phyloP scores from a whole-genome alignment of 2,329 filamentous ascomycete genomes.

The Diaporthe capsici region DNA sequence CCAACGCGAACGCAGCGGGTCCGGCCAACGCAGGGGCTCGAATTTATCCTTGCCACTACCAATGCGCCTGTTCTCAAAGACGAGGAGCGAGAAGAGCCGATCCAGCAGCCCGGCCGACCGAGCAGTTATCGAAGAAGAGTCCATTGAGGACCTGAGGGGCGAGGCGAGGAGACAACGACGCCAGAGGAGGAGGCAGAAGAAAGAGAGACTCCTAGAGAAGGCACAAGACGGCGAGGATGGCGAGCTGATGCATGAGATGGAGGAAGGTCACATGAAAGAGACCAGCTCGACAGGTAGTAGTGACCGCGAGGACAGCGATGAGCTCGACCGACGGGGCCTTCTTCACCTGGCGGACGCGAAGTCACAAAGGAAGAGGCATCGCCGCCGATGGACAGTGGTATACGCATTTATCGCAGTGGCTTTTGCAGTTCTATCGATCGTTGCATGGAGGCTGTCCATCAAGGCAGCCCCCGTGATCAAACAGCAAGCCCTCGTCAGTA shows the following conservation, averaged over 20 bases:
- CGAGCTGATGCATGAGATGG: slow-evolving; percentile 90
- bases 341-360: slow-evolving; percentile 63
- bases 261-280: slow-evolving; percentile 80
- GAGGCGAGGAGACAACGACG: slow-evolving; percentile 66
- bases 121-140: slow-evolving; percentile 50
- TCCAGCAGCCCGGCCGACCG: slow-evolving; percentile 57
- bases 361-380: slow-evolving; percentile 64
- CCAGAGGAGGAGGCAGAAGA: slow-evolving; percentile 66
- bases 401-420: slow-evolving; percentile 65
- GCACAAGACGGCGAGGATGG: slow-evolving; percentile 77
- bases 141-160: slow-evolving; percentile 62
- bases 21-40: slow-evolving; percentile 48
- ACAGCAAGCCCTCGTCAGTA: slow-evolving; percentile 67
- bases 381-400: slow-evolving; percentile 68
- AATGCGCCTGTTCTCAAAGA: slow-evolving; percentile 58
- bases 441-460: slow-evolving; percentile 72
- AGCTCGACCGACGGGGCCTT: slow-evolving; percentile 68
- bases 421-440: slow-evolving; percentile 68
- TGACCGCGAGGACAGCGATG: slow-evolving; percentile 71
- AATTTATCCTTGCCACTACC: slow-evolving; percentile 66
- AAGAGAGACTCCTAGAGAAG: slow-evolving; percentile 65
- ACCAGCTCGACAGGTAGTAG: slow-evolving; percentile 76
- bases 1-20: slow-evolving; percentile 63
- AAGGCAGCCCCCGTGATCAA: slow-evolving; percentile 54
- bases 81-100: slow-evolving; percentile 53